A percentile compares a stretch with the other conserved stretches of the same genome.
phyloP scores from a whole-genome alignment of 169 alveolate species.

The Eimeria maxima region DNA sequence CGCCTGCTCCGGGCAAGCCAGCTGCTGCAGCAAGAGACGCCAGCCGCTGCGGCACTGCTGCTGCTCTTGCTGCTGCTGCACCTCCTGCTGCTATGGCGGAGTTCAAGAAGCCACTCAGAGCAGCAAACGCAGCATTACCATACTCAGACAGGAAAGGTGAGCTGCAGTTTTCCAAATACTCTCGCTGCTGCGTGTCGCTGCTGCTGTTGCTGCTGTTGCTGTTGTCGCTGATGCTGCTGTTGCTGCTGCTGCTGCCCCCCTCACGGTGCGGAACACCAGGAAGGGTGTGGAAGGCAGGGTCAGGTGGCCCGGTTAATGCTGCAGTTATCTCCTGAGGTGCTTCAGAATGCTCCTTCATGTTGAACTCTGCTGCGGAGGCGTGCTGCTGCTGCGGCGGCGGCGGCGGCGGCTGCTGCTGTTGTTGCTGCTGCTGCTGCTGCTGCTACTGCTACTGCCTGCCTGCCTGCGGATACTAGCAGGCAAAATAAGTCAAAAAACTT shows the following conservation, averaged over 20 bases:
- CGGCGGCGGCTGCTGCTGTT: slow-evolving; percentile 25
- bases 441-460: slow-evolving; percentile 3
- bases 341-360: not conserved
- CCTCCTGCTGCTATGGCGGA: slow-evolving; percentile 48
- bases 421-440: slow-evolving; percentile 30
- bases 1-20: not conserved
- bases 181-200: not conserved
- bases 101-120: slow-evolving; percentile 25
- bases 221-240: not conserved
- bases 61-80: slow-evolving; percentile 59
- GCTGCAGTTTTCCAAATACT: not conserved
- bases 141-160: slow-evolving; percentile 26
- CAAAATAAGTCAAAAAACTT: not conserved
- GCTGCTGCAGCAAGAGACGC: slow-evolving; percentile 44
- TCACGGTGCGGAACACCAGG: not conserved
- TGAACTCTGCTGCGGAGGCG: not conserved
- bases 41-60: slow-evolving; percentile 58
- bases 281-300: not conserved
- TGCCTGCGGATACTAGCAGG: not conserved
- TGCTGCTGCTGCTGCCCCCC: too few species aligned
- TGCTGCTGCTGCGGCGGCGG: slow-evolving; percentile 39
- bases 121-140: slow-evolving; percentile 18
- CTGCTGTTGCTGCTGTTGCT: slow-evolving; percentile 45
- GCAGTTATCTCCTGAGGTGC: not conserved
- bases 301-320: not conserved